A percentile compares a stretch with the other conserved stretches of the same genome.
Evolutionary conservation across 805 yeast genomes (phyloP).

Genomic region (Nakazawaea pomicola): DNA sequence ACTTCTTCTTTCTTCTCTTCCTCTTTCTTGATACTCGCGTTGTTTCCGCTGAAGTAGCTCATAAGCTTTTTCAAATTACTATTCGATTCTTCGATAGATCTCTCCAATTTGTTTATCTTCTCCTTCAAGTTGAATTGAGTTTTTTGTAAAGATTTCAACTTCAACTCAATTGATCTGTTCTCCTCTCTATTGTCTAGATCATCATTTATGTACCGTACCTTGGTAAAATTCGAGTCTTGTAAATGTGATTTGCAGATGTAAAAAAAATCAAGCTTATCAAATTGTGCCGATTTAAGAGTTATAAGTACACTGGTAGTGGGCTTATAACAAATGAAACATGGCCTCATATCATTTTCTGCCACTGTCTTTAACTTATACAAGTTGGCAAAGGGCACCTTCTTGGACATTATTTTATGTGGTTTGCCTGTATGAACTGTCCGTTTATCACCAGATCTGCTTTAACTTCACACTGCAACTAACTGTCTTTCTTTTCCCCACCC

Average conservation of each 20-base stretch:
- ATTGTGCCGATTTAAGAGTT: slow-evolving; percentile 31
- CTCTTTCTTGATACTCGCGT: no score
- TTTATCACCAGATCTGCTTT: no score
- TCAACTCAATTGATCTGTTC: slow-evolving; percentile 19
- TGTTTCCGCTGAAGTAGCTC: slow-evolving; percentile 18
- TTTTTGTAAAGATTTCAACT: slow-evolving; percentile 10
- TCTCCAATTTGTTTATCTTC: slow-evolving; percentile 32
- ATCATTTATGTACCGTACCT: slow-evolving; percentile 29
- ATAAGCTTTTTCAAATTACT: slow-evolving; percentile 21
- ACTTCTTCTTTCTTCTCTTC: slow-evolving; percentile 10
- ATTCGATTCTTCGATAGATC: slow-evolving; percentile 18
- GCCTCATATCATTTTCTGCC: slow-evolving; percentile 33
- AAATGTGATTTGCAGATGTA: slow-evolving; percentile 46
- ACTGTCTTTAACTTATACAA: slow-evolving; percentile 37
- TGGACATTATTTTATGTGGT: not conserved
- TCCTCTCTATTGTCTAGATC: slow-evolving; percentile 16
- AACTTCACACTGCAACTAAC: no score
- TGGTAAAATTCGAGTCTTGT: slow-evolving; percentile 39
- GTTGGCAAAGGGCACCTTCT: slow-evolving; percentile 25
- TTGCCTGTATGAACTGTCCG: no score
- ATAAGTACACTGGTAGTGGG: slow-evolving; percentile 42
- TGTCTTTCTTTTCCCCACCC: no score
- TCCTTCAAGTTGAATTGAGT: slow-evolving; percentile 19
- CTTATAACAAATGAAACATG: slow-evolving; percentile 49
- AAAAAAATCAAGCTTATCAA: slow-evolving; percentile 46